phyloP scores from a whole-genome alignment of 108 stramenopile genomes.

The Cyclotella atomus region DNA sequence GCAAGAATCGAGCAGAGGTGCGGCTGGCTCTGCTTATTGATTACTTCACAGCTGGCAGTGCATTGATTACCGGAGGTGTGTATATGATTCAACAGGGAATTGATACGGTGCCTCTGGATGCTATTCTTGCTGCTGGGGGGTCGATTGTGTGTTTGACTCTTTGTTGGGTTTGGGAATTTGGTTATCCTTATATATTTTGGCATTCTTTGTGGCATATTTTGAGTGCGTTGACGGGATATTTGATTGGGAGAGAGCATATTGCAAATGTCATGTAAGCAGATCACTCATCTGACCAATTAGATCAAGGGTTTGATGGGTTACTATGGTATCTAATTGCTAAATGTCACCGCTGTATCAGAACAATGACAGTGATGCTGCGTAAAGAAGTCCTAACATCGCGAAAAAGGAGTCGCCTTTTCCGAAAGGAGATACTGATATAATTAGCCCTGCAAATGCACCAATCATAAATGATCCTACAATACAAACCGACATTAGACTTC shows the following conservation, averaged over 20 bases:
- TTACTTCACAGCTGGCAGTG: constrained; percentile 65
- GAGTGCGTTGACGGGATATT: constrained; percentile 70
- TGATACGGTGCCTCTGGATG: constrained; percentile 51
- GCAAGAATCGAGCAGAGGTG: constrained; percentile 55
- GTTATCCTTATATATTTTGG: constrained; percentile 60
- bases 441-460: too few species aligned
- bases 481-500: too few species aligned
- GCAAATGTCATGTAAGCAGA: not conserved
- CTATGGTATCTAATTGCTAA: too few species aligned
- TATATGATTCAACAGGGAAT: constrained; percentile 60
- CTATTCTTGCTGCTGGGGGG: constrained; percentile 26
- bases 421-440: too few species aligned
- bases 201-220: constrained; percentile 86
- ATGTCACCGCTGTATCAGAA: too few species aligned
- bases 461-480: too few species aligned
- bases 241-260: constrained; percentile 63
- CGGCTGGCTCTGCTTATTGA: constrained; percentile 77
- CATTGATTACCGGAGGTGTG: constrained; percentile 50
- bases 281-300: too few species aligned
- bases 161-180: constrained; percentile 80
- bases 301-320: too few species aligned
- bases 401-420: too few species aligned
- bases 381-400: too few species aligned
- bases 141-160: constrained; percentile 57
- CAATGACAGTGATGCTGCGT: too few species aligned